Base-by-base conservation (phyloP, 2,329 filamentous ascomycete species). In the Parafenestella ontariensis region DNA sequence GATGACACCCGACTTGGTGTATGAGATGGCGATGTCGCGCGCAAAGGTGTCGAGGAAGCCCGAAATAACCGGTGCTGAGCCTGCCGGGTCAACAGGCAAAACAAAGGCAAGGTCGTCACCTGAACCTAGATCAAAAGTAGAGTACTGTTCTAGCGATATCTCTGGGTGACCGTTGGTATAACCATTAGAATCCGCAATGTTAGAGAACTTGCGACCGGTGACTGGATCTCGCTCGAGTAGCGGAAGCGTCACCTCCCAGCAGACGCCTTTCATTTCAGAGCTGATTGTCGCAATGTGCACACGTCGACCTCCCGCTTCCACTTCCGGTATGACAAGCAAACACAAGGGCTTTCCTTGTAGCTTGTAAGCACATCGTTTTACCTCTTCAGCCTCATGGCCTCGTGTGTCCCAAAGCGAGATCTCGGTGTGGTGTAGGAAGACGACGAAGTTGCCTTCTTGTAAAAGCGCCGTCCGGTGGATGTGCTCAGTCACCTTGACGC, bases 31-130 rank as follows among this genome's bases (percentile, higher is more conserved):
- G 45, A 96, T 87, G 69, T 96, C 92, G 34, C 89, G 87, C 10
- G 92, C 90, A 72, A 96, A 96, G 0, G 91, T 85, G 73, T 96
- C 92, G 28, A 96, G 82, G 59, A 92, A 96, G 0, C 89, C 90
- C 3, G 91, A 90, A 10, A 87, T 85, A 3, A 88, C 82, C 1
- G 88, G 85, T 34, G 84, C 81, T 10, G 89, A 87, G 1, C 92
- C 93, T 1, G 92, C 92, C 46, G 92, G 92, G 67, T 96, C 93
- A 42, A 96, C 91, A 0, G 92, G 91, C 9, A 96, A 79, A 17
- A 96, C 80, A 59, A 84, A 85, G 3, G 78, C 77, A 20, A 85
- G 73, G 52, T 83, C 81, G 49, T 83, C 79, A 6, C 80, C 74
- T 31, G 80, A 65, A 0, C 86, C 83, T 2, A 96, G 79, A 49